phyloP scores from a whole-genome alignment of 2,329 filamentous ascomycete species.

The Sporothrix dimorphospora region DNA sequence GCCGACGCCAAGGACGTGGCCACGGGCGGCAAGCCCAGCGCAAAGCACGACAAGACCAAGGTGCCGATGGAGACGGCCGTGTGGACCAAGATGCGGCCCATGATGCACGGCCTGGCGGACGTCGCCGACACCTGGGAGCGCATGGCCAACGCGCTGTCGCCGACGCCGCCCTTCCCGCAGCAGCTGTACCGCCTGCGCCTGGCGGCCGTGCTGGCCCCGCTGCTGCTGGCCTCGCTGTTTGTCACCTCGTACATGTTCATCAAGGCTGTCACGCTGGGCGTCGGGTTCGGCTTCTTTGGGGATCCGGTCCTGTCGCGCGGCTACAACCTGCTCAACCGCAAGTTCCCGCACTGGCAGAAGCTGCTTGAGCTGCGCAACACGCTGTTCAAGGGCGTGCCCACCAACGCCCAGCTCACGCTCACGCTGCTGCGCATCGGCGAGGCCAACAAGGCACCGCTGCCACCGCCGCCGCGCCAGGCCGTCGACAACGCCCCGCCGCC shows the following conservation, averaged over 20 bases:
- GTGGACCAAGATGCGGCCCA: conserved; percentile 73
- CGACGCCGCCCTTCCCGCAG: conserved; percentile 63
- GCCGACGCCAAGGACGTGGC: conserved; percentile 47
- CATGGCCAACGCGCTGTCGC: conserved; percentile 48
- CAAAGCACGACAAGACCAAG: conserved; percentile 73
- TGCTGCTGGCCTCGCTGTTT: not conserved
- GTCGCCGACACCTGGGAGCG: conserved; percentile 56
- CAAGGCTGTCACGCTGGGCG: not conserved
- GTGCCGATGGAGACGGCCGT: conserved; percentile 75
- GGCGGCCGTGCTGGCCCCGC: not conserved
- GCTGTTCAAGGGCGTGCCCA: conserved; percentile 78
- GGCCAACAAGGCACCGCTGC: conserved; percentile 65
- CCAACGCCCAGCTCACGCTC: conserved; percentile 80
- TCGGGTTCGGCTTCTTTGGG: not conserved
- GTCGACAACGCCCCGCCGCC: conserved; percentile 43
- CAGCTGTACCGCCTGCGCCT: conserved; percentile 58
- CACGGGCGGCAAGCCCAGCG: conserved; percentile 51
- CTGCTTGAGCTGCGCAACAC: conserved; percentile 70
- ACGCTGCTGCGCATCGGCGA: conserved; percentile 83
- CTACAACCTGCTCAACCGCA: conserved; percentile 59
- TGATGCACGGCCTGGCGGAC: conserved; percentile 62
- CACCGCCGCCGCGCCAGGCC: conserved; percentile 64
- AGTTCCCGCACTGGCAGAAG: conserved; percentile 73
- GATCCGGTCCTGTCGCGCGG: conserved; percentile 3
- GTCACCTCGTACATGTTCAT: not conserved